These are phyloP conservation scores for Penicillium robsamsonii DNA, from an alignment of 495 filamentous ascomycete genomes.

Conservation along the genomic window DNA sequence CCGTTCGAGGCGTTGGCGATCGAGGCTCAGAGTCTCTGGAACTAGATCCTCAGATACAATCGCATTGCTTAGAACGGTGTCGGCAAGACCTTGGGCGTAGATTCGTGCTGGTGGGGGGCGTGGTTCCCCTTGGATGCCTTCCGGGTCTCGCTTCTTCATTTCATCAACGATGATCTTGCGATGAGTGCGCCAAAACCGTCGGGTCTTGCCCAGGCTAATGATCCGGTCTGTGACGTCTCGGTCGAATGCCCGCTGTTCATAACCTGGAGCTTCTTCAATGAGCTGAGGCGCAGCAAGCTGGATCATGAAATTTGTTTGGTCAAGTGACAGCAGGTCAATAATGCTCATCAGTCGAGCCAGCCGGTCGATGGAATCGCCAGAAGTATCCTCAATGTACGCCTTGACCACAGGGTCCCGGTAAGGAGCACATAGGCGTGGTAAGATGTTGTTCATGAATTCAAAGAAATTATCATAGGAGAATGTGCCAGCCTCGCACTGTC, in stretches of 20 bases:
- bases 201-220: conserved; percentile 57
- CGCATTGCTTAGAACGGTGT: conserved; percentile 60
- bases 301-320: conserved; percentile 93
- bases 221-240: conserved; percentile 63
- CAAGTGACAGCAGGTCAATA: conserved; percentile 87
- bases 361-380: conserved; percentile 79
- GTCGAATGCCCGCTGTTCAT: conserved; percentile 77
- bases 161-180: conserved; percentile 68
- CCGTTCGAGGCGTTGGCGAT: conserved; percentile 64
- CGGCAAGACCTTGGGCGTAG: conserved; percentile 72
- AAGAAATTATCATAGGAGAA: conserved; percentile 97
- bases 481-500: conserved; percentile 72
- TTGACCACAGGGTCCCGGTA: conserved; percentile 84
- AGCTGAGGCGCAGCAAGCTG: conserved; percentile 76
- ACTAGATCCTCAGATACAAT: conserved; percentile 56
- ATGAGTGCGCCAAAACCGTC: conserved; percentile 70
- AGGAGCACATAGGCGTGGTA: conserved; percentile 94
- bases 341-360: conserved; percentile 79
- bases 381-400: conserved; percentile 67
- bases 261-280: conserved; percentile 73
- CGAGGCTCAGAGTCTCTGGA: conserved; percentile 85
- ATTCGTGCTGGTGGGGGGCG: conserved; percentile 55
- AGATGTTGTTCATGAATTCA: conserved; percentile 77
- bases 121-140: conserved; percentile 54
- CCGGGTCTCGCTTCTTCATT: conserved; percentile 67